These are phyloP conservation scores for Lipomyces japonicus DNA, from an alignment of 805 yeast species.

Conservation along the genomic window DNA sequence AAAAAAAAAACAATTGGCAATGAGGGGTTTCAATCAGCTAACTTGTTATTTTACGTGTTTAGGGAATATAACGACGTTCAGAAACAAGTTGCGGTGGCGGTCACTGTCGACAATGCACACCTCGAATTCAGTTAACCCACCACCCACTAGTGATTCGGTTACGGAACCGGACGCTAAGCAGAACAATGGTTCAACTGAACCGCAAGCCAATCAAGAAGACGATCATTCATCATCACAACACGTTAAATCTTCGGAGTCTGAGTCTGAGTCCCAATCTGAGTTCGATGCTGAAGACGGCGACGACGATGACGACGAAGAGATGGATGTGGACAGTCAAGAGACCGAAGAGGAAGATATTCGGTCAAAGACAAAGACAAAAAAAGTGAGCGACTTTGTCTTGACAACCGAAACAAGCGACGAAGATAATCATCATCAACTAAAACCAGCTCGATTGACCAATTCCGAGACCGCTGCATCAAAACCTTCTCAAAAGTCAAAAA, in stretches of 20 bases:
- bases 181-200: no score
- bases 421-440: neutral
- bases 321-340: conserved; percentile 23
- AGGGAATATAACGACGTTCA: no score
- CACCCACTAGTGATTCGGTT: no score
- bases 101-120: no score
- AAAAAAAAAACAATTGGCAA: no score
- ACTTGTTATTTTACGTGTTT: no score
- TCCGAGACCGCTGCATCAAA: neutral
- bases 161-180: no score
- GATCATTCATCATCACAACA: no score
- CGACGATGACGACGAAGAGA: conserved; percentile 12
- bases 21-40: no score
- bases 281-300: conserved; percentile 12
- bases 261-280: conserved; percentile 5
- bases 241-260: neutral
- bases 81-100: no score
- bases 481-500: conserved; percentile 1
- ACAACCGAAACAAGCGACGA: neutral
- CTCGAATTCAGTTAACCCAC: no score
- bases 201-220: no score
- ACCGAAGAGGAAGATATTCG: conserved; percentile 24
- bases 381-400: neutral
- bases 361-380: neutral
- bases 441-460: neutral